Conservation (phyloP, 2,329 filamentous ascomycete genomes). For the Akanthomyces dipterigenus region DNA sequence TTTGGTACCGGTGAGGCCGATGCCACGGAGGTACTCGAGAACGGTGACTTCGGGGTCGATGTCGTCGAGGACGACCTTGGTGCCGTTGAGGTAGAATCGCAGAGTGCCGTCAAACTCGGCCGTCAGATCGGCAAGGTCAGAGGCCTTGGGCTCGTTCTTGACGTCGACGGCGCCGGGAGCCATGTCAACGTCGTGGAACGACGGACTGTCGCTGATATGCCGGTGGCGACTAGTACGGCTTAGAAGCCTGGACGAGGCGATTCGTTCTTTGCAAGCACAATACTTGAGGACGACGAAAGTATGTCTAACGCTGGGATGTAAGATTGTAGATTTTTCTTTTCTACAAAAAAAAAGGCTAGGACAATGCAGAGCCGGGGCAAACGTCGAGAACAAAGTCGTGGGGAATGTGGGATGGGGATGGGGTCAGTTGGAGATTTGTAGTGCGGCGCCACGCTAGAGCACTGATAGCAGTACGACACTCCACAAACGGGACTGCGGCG, state of each 20-base stretch:
- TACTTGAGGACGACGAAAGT: not conserved
- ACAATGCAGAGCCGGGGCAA: not conserved
- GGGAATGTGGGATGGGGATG: not conserved
- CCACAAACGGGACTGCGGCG: constrained; percentile 2
- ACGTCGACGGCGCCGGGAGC: constrained; percentile 50
- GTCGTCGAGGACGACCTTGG: constrained; percentile 75
- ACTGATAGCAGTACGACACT: not conserved
- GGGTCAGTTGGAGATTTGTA: constrained; percentile 2
- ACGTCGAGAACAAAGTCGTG: not conserved
- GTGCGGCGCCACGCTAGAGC: not conserved
- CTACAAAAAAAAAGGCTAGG: not conserved
- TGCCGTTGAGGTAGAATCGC: constrained; percentile 91
- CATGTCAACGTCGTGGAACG: constrained; percentile 31
- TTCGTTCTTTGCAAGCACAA: too few relatives aligned
- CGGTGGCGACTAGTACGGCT: not conserved
- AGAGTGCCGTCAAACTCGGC: constrained; percentile 79
- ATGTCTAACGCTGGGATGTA: not conserved
- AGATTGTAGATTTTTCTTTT: not conserved
- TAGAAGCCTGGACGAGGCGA: too few relatives aligned
- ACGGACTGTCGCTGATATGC: not conserved
- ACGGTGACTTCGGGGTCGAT: constrained; percentile 89
- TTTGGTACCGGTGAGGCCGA: constrained; percentile 93
- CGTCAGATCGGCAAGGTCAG: constrained; percentile 47
- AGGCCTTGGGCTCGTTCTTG: constrained; percentile 30
- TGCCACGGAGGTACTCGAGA: constrained; percentile 84